These are phyloP conservation scores for Penicillium sp. DNA, from an alignment of 2,329 filamentous ascomycete species.

Conservation along the genomic window DNA sequence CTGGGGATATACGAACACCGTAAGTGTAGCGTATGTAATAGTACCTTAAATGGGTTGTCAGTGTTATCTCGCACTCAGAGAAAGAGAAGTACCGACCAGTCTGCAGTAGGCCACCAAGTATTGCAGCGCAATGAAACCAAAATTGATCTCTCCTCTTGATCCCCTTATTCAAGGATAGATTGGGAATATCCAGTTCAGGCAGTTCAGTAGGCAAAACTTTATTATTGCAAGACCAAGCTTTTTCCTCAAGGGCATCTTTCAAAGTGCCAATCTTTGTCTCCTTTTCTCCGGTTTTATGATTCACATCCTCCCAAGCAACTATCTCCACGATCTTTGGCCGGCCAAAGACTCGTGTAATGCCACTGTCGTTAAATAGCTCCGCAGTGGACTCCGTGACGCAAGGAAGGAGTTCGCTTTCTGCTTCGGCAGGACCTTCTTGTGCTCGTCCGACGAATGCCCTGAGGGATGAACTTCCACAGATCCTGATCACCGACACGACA, in stretches of 20 bases:
- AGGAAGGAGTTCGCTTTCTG: conserved; percentile 40
- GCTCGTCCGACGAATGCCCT: conserved; percentile 42
- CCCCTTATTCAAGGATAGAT: conserved; percentile 31
- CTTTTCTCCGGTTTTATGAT: conserved; percentile 23
- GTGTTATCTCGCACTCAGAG: neutral
- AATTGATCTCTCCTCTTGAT: conserved; percentile 22
- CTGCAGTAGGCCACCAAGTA: conserved; percentile 24
- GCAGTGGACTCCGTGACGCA: conserved; percentile 42
- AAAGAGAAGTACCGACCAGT: conserved; percentile 15
- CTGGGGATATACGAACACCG: conserved; percentile 22
- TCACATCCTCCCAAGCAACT: conserved; percentile 38
- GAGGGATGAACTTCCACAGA: conserved; percentile 38
- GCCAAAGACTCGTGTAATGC: conserved; percentile 32
- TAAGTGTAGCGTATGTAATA: conserved; percentile 24
- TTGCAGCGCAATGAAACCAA: conserved; percentile 27
- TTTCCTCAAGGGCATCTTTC: conserved; percentile 19
- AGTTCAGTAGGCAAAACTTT: conserved; percentile 7
- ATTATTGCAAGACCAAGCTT: conserved; percentile 18
- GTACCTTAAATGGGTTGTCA: conserved; percentile 11
- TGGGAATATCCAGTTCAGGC: conserved; percentile 27
- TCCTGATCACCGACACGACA: conserved; percentile 39
- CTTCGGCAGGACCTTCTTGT: conserved; percentile 36
- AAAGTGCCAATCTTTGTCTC: conserved; percentile 21
- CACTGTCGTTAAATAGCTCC: conserved; percentile 40
- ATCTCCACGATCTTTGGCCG: conserved; percentile 30